A percentile compares a stretch with the other conserved stretches of the same genome.
phyloP scores from a whole-genome alignment of 2,329 filamentous ascomycete species.

The Keithomyces neogunnii region DNA sequence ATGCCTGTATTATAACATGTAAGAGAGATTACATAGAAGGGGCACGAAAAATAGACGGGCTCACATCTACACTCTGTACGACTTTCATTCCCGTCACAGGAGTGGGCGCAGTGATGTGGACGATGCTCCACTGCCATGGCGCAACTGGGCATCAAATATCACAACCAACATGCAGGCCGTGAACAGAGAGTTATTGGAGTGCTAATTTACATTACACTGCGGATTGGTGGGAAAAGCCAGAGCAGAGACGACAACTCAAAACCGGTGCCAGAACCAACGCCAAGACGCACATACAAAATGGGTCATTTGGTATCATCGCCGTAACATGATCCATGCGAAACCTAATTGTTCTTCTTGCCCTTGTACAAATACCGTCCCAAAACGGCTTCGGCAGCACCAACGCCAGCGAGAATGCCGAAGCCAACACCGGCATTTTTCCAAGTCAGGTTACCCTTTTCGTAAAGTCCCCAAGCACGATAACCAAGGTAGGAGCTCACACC shows the following conservation, averaged over 20 bases:
- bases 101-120: no score
- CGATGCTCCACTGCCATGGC: no score
- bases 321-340: conserved; percentile 2
- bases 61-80: conserved; percentile 3
- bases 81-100: background rate
- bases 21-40: conserved; percentile 1
- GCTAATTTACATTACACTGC: background rate
- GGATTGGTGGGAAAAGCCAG: background rate
- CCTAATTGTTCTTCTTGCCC: conserved; percentile 22
- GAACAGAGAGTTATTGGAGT: background rate
- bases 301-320: background rate
- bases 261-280: conserved; percentile 4
- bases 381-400: conserved; percentile 41
- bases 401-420: conserved; percentile 38
- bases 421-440: conserved; percentile 44
- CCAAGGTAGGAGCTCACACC: conserved; percentile 44
- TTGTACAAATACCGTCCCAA: conserved; percentile 38
- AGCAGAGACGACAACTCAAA: background rate
- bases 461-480: conserved; percentile 47
- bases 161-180: background rate
- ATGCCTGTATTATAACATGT: conserved; percentile 9
- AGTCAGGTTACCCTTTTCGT: conserved; percentile 41
- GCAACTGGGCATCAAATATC: no score
- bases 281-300: background rate
- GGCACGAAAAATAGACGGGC: conserved; percentile 3